Percentiles rank a stretch among this genome's conserved stretches.
phyloP scores from a whole-genome alignment of 2,329 filamentous ascomycete genomes.

The Phialophora tarda region DNA sequence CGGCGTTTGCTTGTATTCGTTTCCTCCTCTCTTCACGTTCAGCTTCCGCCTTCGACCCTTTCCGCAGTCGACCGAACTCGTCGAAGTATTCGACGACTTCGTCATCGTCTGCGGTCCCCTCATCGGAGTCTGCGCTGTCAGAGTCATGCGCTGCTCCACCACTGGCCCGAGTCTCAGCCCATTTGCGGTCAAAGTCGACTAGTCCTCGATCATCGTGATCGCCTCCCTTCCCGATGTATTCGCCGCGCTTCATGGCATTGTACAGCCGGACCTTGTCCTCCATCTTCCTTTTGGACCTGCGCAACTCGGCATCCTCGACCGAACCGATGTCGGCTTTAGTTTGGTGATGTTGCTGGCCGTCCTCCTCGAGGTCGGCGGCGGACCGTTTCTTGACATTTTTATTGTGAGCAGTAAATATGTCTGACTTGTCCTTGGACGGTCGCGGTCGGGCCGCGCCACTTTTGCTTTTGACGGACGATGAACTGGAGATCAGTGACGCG shows the following conservation, averaged over 20 bases:
- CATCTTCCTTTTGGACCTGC: constrained; percentile 79
- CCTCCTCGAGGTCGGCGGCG: constrained; percentile 62
- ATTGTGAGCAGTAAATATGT: constrained; percentile 72
- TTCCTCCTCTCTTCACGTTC: constrained; percentile 65
- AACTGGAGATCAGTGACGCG: constrained; percentile 74
- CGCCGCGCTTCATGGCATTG: constrained; percentile 86
- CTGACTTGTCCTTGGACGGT: constrained; percentile 64
- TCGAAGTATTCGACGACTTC: constrained; percentile 86
- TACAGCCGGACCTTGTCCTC: constrained; percentile 89
- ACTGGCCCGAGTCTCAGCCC: constrained; percentile 71
- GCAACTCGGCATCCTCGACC: constrained; percentile 62
- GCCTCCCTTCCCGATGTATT: constrained; percentile 63
- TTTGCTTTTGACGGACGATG: constrained; percentile 52
- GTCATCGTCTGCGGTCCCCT: constrained; percentile 51
- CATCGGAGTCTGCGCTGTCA: constrained; percentile 44
- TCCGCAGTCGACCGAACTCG: constrained; percentile 85
- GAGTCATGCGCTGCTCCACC: constrained; percentile 48
- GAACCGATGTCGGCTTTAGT: constrained; percentile 63
- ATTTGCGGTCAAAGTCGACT: constrained; percentile 95
- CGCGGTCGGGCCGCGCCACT: constrained; percentile 47
- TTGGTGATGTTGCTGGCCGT: constrained; percentile 67
- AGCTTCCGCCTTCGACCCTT: constrained; percentile 72
- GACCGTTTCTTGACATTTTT: constrained; percentile 67
- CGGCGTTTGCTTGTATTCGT: constrained; percentile 59
- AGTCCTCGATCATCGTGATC: constrained; percentile 57